Evolutionary conservation across 805 yeast species (phyloP).

Genomic region (Saturnispora besseyi): DNA sequence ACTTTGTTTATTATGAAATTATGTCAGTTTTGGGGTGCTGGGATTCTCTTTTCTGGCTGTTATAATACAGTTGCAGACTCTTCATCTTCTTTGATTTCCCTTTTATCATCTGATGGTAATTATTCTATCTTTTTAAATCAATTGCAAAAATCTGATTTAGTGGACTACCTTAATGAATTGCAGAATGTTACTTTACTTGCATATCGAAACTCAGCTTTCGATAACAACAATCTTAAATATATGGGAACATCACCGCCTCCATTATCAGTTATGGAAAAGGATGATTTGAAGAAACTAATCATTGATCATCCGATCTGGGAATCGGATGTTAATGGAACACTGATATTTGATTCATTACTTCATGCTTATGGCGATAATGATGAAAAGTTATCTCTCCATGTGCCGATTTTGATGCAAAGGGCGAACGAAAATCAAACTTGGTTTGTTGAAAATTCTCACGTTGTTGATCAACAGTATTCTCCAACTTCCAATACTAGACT

Average conservation of each 20-base stretch:
- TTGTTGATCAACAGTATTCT: constrained; percentile 50
- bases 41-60: not conserved
- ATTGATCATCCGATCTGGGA: constrained; percentile 27
- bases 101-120: constrained; percentile 58
- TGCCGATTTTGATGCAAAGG: constrained; percentile 29
- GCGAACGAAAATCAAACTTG: constrained; percentile 17
- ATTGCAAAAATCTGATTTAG: constrained; percentile 52
- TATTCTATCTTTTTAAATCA: constrained; percentile 55
- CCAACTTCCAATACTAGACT: constrained; percentile 55
- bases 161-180: constrained; percentile 52
- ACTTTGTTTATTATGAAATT: not conserved
- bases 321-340: constrained; percentile 24
- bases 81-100: constrained; percentile 48
- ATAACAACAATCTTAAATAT: constrained; percentile 2
- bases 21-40: constrained; percentile 1
- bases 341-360: constrained; percentile 20
- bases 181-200: constrained; percentile 67
- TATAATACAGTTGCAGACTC: constrained; percentile 18
- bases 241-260: not conserved
- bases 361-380: constrained; percentile 17
- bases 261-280: not conserved
- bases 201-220: constrained; percentile 72
- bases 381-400: constrained; percentile 7
- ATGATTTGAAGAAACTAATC: constrained; percentile 25
- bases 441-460: constrained; percentile 36